Conservation (phyloP, 2,329 filamentous ascomycete species). For the Botrytis pseudocinerea region DNA sequence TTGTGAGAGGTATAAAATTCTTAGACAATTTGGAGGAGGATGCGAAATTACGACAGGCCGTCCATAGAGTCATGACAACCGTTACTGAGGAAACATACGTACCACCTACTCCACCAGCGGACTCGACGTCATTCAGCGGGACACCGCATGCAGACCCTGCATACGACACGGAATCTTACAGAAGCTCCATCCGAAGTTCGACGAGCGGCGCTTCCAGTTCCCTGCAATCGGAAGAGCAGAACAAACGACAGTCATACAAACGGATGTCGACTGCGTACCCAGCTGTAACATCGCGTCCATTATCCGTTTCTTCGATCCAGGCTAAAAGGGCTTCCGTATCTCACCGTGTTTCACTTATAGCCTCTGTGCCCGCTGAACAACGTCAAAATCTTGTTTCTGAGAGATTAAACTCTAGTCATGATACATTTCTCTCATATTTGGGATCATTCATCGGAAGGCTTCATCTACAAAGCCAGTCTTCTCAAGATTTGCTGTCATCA, state of each 20-base stretch:
- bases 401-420: conserved; percentile 75
- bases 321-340: conserved; percentile 44
- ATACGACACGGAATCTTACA: conserved; percentile 39
- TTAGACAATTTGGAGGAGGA: conserved; percentile 80
- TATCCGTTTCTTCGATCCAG: conserved; percentile 35
- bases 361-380: conserved; percentile 61
- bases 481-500: conserved; percentile 76
- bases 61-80: conserved; percentile 61
- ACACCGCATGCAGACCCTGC: conserved; percentile 48
- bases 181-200: conserved; percentile 39
- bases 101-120: conserved; percentile 64
- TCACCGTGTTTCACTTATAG: conserved; percentile 76
- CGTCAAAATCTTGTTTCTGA: conserved; percentile 80
- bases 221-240: conserved; percentile 37
- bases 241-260: conserved; percentile 38
- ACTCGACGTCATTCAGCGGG: conserved; percentile 50
- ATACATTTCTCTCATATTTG: conserved; percentile 85
- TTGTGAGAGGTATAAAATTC: conserved; percentile 87
- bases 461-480: conserved; percentile 88
- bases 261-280: conserved; percentile 34
- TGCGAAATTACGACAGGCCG: conserved; percentile 48
- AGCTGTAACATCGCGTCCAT: conserved; percentile 32
- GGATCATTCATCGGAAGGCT: conserved; percentile 89
- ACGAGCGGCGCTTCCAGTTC: conserved; percentile 35
- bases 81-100: conserved; percentile 58